Percentiles rank a stretch among this genome's conserved stretches.
Evolutionary conservation across 2,329 filamentous ascomycete genomes (phyloP).

Genomic region (Chrysoporthe austroafricana): DNA sequence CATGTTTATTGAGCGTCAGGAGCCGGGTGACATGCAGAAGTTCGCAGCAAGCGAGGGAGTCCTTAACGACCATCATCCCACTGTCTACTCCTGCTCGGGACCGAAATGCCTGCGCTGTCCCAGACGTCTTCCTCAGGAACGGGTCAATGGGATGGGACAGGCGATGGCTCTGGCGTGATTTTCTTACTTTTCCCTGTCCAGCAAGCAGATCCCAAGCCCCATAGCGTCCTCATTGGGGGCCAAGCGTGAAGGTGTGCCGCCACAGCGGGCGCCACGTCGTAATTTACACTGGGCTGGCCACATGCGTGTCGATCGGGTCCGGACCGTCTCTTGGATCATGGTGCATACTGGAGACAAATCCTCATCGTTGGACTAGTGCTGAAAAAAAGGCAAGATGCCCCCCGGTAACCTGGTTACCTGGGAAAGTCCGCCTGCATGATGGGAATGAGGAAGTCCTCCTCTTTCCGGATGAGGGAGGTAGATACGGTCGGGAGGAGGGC

Average conservation of each 20-base stretch:
- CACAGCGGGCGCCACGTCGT: too few relatives aligned
- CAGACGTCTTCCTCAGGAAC: not conserved
- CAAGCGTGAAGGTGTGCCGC: not conserved
- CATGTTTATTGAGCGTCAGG: not conserved
- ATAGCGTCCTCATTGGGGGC: not conserved
- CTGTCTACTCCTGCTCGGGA: constrained; percentile 5
- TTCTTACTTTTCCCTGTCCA: not conserved
- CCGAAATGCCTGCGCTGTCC: too few relatives aligned
- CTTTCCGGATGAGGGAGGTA: constrained; percentile 10
- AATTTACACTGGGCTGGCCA: not conserved
- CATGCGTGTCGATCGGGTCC: not conserved
- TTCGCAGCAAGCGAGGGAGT: not conserved
- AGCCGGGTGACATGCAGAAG: not conserved
- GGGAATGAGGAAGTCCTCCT: not conserved
- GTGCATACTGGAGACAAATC: not conserved
- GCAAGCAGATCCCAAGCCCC: not conserved
- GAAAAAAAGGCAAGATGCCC: not conserved
- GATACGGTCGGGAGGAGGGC: not conserved
- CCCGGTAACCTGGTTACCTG: not conserved
- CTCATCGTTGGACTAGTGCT: not conserved
- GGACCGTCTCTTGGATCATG: constrained; percentile 5
- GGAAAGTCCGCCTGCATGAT: not conserved
- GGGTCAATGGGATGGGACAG: not conserved
- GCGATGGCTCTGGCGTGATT: not conserved
- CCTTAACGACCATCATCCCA: not conserved